Evolutionary conservation across 1,139 yeast genomes (phyloP), one percentile per base, ranked within the genome.

Genomic region (Yamadazyma oceani): DNA sequence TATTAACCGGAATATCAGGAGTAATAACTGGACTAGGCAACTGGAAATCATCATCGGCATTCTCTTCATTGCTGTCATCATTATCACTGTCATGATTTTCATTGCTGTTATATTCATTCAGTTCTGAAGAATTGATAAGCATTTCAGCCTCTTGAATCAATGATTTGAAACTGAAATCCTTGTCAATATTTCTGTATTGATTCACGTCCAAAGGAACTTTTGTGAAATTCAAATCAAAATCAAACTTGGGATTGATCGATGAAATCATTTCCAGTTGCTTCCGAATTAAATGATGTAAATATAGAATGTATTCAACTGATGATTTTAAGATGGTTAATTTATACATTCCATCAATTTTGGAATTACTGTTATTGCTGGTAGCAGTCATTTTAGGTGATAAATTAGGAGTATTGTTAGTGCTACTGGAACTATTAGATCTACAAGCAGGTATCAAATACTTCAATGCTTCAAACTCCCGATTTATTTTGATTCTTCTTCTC

Each of bases 371-470:
- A 11, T 27, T 27, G 8, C 21, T 19, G 5, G 44, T 34, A 13
- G 46, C 38, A 13, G 48, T 37, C 7, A 32, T 31, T 11, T 41
- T 27, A 10, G 44, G 29, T 22, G 44, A 35, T 19, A 42, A 35
- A 9, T 27, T 27, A 12, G 30, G 30, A 16, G 30, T 27, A 27
- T 43, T 48, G 8, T 48, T 26, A 13, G 51, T 46, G 26, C 37
- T 38, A 26, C 31, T 37, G 7, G 28, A 33, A 27, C 40, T 36
- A 29, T 35, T 39, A 27, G 37, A 46, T 39, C 61, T 48, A 57
- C 95, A 86, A 10, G 94, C 90, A 2, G 95, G 95, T 15, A 86
- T 82, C 36, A 86, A 63, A 50, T 75, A 80, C 54, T 86, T 84
- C 43, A 86, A 69, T 2, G 92, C 89, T 53, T 85, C 94, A 55